These are phyloP conservation scores for Lachnellula arida DNA, from an alignment of 2,329 filamentous ascomycete genomes.

Conservation along the genomic window DNA sequence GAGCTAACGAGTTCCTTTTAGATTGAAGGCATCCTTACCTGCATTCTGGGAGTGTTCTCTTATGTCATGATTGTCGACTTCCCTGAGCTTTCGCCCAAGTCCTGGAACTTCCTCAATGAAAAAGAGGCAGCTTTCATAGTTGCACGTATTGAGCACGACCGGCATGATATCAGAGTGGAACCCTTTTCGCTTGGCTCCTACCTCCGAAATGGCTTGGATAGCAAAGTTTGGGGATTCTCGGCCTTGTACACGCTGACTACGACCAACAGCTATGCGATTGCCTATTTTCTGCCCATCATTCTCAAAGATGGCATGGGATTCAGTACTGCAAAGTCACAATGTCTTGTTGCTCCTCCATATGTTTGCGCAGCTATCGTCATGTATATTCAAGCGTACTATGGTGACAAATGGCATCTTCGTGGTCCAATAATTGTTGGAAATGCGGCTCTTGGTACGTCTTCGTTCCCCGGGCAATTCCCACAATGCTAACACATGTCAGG, in stretches of 20 bases:
- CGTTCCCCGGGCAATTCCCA: not conserved
- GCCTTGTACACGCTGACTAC: slow-evolving; percentile 62
- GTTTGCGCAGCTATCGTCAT: slow-evolving; percentile 43
- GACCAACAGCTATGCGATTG: slow-evolving; percentile 68
- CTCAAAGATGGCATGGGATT: slow-evolving; percentile 53
- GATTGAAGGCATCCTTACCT: slow-evolving; percentile 52
- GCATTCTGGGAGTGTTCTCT: slow-evolving; percentile 42
- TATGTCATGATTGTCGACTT: slow-evolving; percentile 62
- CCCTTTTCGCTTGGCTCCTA: slow-evolving; percentile 47
- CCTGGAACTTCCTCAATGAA: slow-evolving; percentile 44
- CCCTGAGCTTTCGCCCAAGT: slow-evolving; percentile 49
- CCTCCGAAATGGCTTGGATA: slow-evolving; percentile 43
- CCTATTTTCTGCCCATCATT: slow-evolving; percentile 76
- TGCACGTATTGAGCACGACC: slow-evolving; percentile 50
- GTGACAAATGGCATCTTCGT: slow-evolving; percentile 47
- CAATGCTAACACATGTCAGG: not conserved
- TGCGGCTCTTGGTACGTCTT: slow-evolving; percentile 45
- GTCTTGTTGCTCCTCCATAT: slow-evolving; percentile 50
- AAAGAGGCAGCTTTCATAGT: slow-evolving; percentile 51
- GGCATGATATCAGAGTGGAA: slow-evolving; percentile 45
- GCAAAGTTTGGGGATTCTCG: slow-evolving; percentile 59
- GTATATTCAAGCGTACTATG: slow-evolving; percentile 41
- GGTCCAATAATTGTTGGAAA: slow-evolving; percentile 23
- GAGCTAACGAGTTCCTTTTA: slow-evolving; percentile 2
- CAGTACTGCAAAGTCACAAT: slow-evolving; percentile 45